Percentiles rank a stretch among this genome's conserved stretches.
phyloP scores from a whole-genome alignment of 2,329 filamentous ascomycete species.

The Metarhizium album region DNA sequence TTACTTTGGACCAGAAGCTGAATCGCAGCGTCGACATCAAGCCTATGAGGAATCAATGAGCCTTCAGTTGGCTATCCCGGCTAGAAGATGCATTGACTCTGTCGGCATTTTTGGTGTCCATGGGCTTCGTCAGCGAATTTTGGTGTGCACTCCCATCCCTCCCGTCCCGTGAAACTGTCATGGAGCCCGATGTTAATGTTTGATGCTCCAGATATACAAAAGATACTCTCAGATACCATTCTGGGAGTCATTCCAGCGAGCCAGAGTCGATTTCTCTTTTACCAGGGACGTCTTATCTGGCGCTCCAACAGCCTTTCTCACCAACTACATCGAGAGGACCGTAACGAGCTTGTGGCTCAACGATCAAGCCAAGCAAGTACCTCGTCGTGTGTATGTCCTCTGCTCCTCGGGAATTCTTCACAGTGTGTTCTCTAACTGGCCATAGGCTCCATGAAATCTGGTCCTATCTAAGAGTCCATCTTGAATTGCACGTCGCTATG shows the following conservation, averaged over 20 bases:
- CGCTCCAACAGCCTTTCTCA: conserved; percentile 19
- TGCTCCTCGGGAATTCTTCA: not conserved
- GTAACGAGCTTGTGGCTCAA: conserved; percentile 16
- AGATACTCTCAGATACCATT: conserved; percentile 39
- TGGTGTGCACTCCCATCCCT: conserved; percentile 26
- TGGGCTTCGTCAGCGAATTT: conserved; percentile 41
- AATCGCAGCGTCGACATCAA: conserved; percentile 31
- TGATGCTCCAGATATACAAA: conserved; percentile 36
- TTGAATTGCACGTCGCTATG: conserved; percentile 41
- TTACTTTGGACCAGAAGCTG: conserved; percentile 26
- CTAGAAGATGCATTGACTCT: conserved; percentile 24
- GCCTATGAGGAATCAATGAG: conserved; percentile 38
- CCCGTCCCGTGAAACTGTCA: not conserved
- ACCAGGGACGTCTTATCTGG: conserved; percentile 22
- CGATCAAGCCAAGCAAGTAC: conserved; percentile 12
- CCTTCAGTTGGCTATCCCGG: conserved; percentile 23
- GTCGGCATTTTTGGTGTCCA: conserved; percentile 41
- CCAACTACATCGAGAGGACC: conserved; percentile 18
- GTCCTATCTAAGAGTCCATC: conserved; percentile 35
- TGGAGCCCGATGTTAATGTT: not conserved
- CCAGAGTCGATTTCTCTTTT: conserved; percentile 19
- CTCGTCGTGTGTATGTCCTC: conserved; percentile 18
- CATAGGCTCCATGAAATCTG: conserved; percentile 21
- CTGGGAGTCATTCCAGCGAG: conserved; percentile 26
- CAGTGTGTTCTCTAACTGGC: conserved; percentile 6